These are phyloP conservation scores for Cladosporium cucumerinum DNA, from an alignment of 2,329 filamentous ascomycete species.

Conservation along the genomic window DNA sequence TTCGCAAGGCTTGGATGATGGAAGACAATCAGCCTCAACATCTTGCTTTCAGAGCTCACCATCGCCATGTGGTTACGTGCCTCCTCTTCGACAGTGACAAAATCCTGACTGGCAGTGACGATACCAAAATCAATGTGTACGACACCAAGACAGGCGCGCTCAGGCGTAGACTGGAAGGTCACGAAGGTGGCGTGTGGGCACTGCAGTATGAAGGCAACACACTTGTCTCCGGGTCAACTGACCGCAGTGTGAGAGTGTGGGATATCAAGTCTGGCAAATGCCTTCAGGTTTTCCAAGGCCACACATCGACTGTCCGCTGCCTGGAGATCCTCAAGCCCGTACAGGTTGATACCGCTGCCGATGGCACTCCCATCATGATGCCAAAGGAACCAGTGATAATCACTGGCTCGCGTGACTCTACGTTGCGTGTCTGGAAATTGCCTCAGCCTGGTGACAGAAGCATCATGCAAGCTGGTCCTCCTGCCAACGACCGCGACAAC, in stretches of 20 bases:
- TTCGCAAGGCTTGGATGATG: constrained; percentile 88
- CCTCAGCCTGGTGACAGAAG: constrained; percentile 73
- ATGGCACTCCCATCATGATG: constrained; percentile 79
- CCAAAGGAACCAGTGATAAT: constrained; percentile 95
- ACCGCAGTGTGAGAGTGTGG: constrained; percentile 98
- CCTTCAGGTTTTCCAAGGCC: constrained; percentile 93
- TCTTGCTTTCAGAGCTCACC: constrained; percentile 93
- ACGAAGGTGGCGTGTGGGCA: constrained; percentile 97
- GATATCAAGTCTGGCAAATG: constrained; percentile 91
- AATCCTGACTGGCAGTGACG: constrained; percentile 94
- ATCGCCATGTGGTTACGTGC: constrained; percentile 94
- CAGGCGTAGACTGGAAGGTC: constrained; percentile 78
- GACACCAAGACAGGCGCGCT: constrained; percentile 91
- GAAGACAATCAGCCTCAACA: constrained; percentile 78
- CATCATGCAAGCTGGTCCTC: constrained; percentile 75
- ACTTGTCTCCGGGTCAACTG: constrained; percentile 91
- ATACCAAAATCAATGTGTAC: constrained; percentile 96
- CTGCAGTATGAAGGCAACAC: constrained; percentile 94
- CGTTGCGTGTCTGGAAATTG: constrained; percentile 88
- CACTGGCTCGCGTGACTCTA: constrained; percentile 92
- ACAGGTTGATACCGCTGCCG: constrained; percentile 65
- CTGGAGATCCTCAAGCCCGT: constrained; percentile 90
- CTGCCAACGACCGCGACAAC: constrained; percentile 73
- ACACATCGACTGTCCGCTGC: constrained; percentile 95
- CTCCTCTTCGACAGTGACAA: constrained; percentile 97